Evolutionary conservation across 495 filamentous ascomycete genomes (phyloP), one percentile per base, ranked within the genome.

Genomic region (Aspergillus steynii): DNA sequence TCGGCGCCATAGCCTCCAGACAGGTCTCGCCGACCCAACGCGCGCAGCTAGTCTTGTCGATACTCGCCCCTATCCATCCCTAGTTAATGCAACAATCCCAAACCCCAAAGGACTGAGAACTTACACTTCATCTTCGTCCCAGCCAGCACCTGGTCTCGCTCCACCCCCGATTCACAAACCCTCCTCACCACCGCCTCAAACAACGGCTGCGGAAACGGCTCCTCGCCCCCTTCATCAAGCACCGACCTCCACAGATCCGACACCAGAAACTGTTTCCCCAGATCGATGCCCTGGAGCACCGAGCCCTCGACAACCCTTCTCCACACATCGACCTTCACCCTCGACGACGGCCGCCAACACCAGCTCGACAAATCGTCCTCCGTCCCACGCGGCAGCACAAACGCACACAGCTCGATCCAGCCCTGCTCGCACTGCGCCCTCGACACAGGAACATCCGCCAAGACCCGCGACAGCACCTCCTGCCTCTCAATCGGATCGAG

Each of bases 11-110:
- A 29, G 77, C 75, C 61, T 83, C 80, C 5, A 88, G 74, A 61
- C 83, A 73, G 3, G 74, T 79, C 60, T 73, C 74, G 4, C 86
- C 86, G 14, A 85, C 73, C 77, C 82, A 87, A 3, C 53, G 65
- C 2, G 80, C 69, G 53, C 77, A 80, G 29, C 69, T 75, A 6
- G 59, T 55, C 53, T 75, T 78, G 57, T 85, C 77, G 58, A 86
- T 71, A 51, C 68, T 80, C 10, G 78, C 71, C 77, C 78, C 81
- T 82, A 59, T n/a, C 2, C 29, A 56, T 32, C 49, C 6, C 64
- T 54, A 70, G 50, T 37, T 7, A 29, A 20, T 20, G 27, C 2
- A 32, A 32, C 46, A 7, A 54, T 55, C 25, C 8, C 31, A 8
- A 53, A 8, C 31, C 7, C 4, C 25, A 49, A 31, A 48, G 4